These are phyloP conservation scores for Cardamine resedifolia DNA, from an alignment of 345 rosid species.

Conservation along the genomic window DNA sequence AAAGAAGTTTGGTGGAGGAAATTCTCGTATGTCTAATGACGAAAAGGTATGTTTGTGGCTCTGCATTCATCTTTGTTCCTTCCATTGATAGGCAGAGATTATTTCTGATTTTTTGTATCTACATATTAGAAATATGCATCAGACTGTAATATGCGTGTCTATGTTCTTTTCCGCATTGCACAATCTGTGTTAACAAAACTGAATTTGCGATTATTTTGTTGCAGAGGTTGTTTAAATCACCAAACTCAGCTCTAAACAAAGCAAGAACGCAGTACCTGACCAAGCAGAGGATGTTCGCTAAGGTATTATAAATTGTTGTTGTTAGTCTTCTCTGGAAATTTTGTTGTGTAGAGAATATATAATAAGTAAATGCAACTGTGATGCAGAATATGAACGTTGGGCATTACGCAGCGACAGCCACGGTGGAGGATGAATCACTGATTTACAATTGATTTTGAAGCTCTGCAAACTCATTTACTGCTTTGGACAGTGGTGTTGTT, in stretches of 20 bases:
- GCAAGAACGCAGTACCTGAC: conserved; percentile 85
- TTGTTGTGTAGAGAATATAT: not conserved
- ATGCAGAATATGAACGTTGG: conserved; percentile 37
- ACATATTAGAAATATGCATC: not conserved
- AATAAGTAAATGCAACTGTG: conserved; percentile 1
- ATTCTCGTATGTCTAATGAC: conserved; percentile 42
- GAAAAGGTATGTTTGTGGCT: conserved; percentile 57
- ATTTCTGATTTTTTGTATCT: not conserved
- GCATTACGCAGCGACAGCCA: conserved; percentile 32
- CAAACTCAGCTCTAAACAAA: conserved; percentile 74
- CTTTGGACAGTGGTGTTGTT: not conserved
- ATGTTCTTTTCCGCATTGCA: not conserved
- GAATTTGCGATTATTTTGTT: conserved; percentile 18
- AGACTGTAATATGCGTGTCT: not conserved
- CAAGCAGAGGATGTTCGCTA: conserved; percentile 78
- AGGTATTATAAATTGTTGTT: conserved; percentile 41
- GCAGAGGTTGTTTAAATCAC: conserved; percentile 79
- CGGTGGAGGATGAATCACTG: conserved; percentile 26
- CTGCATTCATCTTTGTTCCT: not conserved
- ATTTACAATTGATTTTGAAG: conserved; percentile 4
- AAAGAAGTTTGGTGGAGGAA: conserved; percentile 44
- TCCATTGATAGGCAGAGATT: not conserved
- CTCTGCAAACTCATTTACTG: conserved; percentile 10
- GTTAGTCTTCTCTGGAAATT: not conserved
- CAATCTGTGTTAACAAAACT: not conserved